Percentiles rank a stretch among this genome's conserved stretches.
These are phyloP conservation scores for Suhomyces wounanorum DNA, from an alignment of 1,139 yeast species.

Conservation along the genomic window DNA sequence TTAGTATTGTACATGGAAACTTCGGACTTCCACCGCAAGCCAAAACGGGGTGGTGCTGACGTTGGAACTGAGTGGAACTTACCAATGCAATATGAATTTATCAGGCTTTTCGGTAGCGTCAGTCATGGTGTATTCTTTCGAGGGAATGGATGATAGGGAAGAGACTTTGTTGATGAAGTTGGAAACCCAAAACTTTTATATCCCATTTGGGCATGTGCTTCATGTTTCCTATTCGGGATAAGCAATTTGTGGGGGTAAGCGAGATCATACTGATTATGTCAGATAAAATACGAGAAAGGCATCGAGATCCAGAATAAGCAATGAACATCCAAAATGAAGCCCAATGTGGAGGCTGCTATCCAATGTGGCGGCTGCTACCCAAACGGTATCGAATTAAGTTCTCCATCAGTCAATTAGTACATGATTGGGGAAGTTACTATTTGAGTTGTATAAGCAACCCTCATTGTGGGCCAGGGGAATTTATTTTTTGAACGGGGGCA, in stretches of 20 bases:
- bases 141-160: not conserved
- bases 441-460: too few species aligned
- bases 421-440: too few species aligned
- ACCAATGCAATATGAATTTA: conserved; percentile 35
- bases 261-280: not conserved
- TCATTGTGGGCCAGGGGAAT: too few species aligned
- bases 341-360: not conserved
- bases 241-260: conserved; percentile 4
- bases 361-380: not conserved
- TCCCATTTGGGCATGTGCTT: not conserved
- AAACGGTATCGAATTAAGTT: not conserved
- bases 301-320: not conserved
- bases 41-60: not conserved
- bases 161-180: not conserved
- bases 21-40: not conserved
- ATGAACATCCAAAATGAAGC: not conserved
- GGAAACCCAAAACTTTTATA: not conserved
- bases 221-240: conserved; percentile 6
- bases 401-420: not conserved
- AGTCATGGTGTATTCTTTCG: not conserved
- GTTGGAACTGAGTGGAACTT: conserved; percentile 16
- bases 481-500: too few species aligned
- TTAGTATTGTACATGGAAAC: conserved; percentile 6
- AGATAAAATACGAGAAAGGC: not conserved
- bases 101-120: conserved; percentile 16